Evolutionary conservation across 2,329 filamentous ascomycete species (phyloP), one percentile per base, ranked within the genome.

Genomic region (Fusarium redolens): DNA sequence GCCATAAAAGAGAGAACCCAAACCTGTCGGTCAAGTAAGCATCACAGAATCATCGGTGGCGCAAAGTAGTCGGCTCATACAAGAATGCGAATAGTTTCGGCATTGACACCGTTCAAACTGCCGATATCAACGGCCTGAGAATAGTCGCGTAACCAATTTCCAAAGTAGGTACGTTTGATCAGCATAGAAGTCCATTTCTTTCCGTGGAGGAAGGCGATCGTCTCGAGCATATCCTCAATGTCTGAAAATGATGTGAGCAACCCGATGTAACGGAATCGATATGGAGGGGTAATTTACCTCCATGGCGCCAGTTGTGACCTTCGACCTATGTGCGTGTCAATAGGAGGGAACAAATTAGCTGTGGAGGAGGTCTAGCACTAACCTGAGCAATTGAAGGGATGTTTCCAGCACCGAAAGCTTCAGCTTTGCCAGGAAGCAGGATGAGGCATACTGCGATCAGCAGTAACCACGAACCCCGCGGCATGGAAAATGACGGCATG

Each of bases 91-190:
- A 96, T 93, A 7, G 93, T 95, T 41, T 92, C 91, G 38, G 92
- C 91, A 71, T 93, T 93, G 67, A 94, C 91, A 68, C 91, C 91
- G 82, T 95, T 95, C 69, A 96, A 82, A 68, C 92, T 94, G 54
- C 92, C 92, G 17, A 95, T 91, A 78, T 96, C 93, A 81, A 96
- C 88, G 40, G 93, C 93, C 78, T 96, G 93, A 17, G 92, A 95
- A 81, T 96, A 96, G 83, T 96, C 93, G 68, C 93, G 89, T 44
- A 96, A 85, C 93, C 93, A 96, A 82, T 96, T 96, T 65, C 93
- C 93, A 84, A 96, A 96, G 83, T 95, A 96, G 35, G 92, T 91
- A 61, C 93, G 88, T 82, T 92, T 92, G 59, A 96, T 87, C 83
- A 93, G 89, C 86, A 93, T 91, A 18, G 90, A 90, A 3, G 92